A percentile compares a stretch with the other conserved stretches of the same genome.
Conservation (phyloP, 805 yeast species). For the Wickerhamiella spandovensis region DNA sequence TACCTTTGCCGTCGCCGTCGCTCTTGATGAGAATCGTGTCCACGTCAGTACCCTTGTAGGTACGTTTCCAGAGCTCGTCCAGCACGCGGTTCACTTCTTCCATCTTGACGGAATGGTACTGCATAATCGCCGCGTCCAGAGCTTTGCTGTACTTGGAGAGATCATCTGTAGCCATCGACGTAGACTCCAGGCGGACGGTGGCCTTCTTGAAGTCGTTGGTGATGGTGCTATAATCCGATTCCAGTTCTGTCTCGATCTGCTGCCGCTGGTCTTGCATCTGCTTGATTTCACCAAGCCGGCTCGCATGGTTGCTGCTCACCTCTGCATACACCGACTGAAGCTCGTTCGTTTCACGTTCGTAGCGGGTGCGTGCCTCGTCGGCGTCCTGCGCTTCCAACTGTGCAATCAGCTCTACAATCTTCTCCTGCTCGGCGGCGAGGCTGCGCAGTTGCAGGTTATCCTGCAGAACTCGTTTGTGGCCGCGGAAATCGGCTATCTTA, state of each 20-base stretch:
- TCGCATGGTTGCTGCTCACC: constrained; percentile 53
- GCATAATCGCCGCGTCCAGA: constrained; percentile 85
- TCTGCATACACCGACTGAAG: constrained; percentile 38
- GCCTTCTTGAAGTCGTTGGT: constrained; percentile 52
- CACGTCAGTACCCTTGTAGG: constrained; percentile 91
- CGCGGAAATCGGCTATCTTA: constrained; percentile 34
- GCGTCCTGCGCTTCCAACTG: constrained; percentile 45
- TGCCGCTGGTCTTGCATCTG: constrained; percentile 65
- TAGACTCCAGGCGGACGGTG: constrained; percentile 65
- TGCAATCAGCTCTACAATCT: constrained; percentile 29
- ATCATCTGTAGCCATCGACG: constrained; percentile 65
- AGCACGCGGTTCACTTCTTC: constrained; percentile 76
- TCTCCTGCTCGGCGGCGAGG: constrained; percentile 28
- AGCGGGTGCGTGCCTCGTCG: constrained; percentile 43
- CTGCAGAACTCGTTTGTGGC: constrained; percentile 47
- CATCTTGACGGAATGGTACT: constrained; percentile 83
- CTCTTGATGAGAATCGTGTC: constrained; percentile 79
- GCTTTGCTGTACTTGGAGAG: constrained; percentile 71
- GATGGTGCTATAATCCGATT: constrained; percentile 57
- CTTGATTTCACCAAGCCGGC: constrained; percentile 71
- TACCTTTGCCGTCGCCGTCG: constrained; percentile 45
- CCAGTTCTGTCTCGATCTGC: constrained; percentile 43
- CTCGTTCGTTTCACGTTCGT: constrained; percentile 42
- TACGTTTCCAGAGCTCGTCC: constrained; percentile 85
- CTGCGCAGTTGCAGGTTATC: constrained; percentile 50